Base-by-base conservation (phyloP, 2,329 filamentous ascomycete species). In the Aspergillus jensenii region DNA sequence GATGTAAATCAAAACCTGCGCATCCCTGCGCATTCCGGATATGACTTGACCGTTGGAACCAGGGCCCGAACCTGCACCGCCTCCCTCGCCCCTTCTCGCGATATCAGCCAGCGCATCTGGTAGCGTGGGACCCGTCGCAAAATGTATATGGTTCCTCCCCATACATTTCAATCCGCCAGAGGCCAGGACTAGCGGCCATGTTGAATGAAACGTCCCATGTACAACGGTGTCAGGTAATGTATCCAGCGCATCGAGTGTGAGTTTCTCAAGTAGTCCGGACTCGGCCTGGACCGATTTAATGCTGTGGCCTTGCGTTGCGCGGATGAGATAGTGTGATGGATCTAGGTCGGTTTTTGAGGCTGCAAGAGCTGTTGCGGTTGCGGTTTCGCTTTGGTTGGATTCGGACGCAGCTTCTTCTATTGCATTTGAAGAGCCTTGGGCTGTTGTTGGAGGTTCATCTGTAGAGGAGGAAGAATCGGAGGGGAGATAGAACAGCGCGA, bases 221-320 rank as follows among this genome's bases (percentile, higher is more conserved):
- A 98, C 85, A 3, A 92, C 90, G 0, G 82, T 79, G 0, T 79
- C 69, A 0, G 91, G 91, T 1, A 93, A 31, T 37, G 27, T 44
- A 25, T 45, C 51, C 15, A 51, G 62, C 46, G 68, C 66, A 11
- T 82, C 82, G 1, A 85, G 70, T 1, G 85, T 87, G 57, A 97
- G 80, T 6, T 88, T 87, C 19, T 81, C 82, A 3, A 96, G 84
- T 2, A 96, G 82, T 3, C 45, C 45, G 0, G 83, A 83, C 47
- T 88, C 85, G n/a, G 86, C 86, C 27, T 90, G 88, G 37, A 88
- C 66, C 6, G 87, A 78, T 68, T 87, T 86, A 70, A 99, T 90
- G 67, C 86, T 91, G 79, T 98, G 95, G 55, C 95, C 95, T 78
- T 98, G 95, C 70, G 96, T 96, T 27, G 95, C 95, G 68, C 95